A percentile compares a stretch with the other conserved stretches of the same genome.
These are phyloP conservation scores for Chalciporus sphaerocephalus DNA, from an alignment of 768 basidiomycete species.

Conservation along the genomic window DNA sequence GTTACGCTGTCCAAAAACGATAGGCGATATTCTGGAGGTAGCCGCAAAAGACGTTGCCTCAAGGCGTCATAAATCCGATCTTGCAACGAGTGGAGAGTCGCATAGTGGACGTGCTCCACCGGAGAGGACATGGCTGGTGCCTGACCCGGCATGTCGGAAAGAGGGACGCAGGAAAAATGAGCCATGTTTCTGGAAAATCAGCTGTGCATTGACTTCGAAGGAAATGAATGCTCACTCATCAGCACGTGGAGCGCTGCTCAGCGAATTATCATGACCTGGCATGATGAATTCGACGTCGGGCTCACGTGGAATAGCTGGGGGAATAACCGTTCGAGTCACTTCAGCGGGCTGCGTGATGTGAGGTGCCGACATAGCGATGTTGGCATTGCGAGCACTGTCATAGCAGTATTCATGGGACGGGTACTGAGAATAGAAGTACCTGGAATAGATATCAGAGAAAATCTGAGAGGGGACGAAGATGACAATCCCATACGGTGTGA, in stretches of 20 bases:
- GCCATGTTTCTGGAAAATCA: conserved; percentile 6
- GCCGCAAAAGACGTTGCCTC: not conserved
- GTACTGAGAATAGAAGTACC: not conserved
- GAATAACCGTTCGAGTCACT: not conserved
- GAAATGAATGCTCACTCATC: conserved; percentile 11
- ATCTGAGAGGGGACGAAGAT: not conserved
- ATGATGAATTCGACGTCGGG: not conserved
- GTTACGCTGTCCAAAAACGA: not conserved
- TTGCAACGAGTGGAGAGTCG: not conserved
- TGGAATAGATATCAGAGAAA: conserved; percentile 5
- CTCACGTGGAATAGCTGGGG: not conserved
- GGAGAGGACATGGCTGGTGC: not conserved
- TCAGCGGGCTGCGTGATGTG: not conserved
- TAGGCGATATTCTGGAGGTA: not conserved
- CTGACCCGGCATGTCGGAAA: not conserved
- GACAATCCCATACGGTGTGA: conserved; percentile 4
- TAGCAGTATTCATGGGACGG: not conserved
- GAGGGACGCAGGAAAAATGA: not conserved
- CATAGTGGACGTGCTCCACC: not conserved
- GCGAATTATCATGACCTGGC: not conserved
- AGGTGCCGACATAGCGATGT: not conserved
- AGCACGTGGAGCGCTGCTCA: not conserved
- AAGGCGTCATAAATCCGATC: not conserved
- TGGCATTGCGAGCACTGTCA: not conserved
- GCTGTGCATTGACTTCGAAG: not conserved